These are phyloP conservation scores for Blumeria hordei DNA, from an alignment of 2,329 filamentous ascomycete species.

Conservation along the genomic window DNA sequence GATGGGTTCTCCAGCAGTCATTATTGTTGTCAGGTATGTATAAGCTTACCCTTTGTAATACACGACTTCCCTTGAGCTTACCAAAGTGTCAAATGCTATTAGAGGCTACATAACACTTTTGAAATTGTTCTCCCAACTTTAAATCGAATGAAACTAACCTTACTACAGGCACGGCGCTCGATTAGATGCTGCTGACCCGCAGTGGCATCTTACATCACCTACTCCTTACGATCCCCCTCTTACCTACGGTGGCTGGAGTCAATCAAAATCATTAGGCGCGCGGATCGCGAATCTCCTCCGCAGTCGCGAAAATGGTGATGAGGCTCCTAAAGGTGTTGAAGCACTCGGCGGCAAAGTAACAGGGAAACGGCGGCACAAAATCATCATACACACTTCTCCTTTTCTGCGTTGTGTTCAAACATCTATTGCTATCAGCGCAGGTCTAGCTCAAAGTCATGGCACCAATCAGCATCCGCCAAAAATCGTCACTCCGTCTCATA, in stretches of 20 bases:
- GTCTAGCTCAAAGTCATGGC: constrained; percentile 41
- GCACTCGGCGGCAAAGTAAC: constrained; percentile 6
- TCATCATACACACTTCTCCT: constrained; percentile 82
- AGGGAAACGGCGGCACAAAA: constrained; percentile 39
- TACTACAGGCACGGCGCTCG: constrained; percentile 58
- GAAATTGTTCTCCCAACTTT: not conserved
- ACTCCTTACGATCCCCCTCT: constrained; percentile 90
- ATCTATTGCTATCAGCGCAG: constrained; percentile 65
- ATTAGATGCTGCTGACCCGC: constrained; percentile 80
- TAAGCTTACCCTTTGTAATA: too few species aligned
- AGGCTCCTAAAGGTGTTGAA: constrained; percentile 5
- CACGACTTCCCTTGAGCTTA: not conserved
- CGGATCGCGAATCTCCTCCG: constrained; percentile 55
- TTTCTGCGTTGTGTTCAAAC: constrained; percentile 87
- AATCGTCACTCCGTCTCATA: constrained; percentile 9
- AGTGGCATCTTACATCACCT: constrained; percentile 82
- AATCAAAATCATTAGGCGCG: constrained; percentile 57
- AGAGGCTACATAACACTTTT: not conserved
- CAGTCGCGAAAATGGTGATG: constrained; percentile 22
- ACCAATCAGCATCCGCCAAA: constrained; percentile 8
- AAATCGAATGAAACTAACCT: constrained; percentile 3
- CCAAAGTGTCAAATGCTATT: not conserved
- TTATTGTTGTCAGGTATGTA: constrained; percentile 25
- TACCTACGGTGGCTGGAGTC: constrained; percentile 82
- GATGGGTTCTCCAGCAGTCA: constrained; percentile 25